Evolutionary conservation across 345 rosid species (phyloP), one percentile per base, ranked within the genome.

Genomic region (Acer yangbiense): DNA sequence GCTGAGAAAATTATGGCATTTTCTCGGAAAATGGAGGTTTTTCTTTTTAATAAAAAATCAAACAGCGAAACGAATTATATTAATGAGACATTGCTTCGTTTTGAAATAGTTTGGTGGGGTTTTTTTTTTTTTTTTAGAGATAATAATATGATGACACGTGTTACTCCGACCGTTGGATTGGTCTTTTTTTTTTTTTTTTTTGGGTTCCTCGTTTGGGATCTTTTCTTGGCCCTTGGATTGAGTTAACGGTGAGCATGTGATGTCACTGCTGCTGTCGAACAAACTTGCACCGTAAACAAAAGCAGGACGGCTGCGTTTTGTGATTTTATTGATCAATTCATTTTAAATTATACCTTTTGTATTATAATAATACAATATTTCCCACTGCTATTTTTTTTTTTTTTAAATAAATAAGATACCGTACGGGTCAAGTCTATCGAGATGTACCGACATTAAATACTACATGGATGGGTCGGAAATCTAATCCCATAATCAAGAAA

Each of bases 1-100:
- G 80, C 75, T 64, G 89, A 82, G 87, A 78, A 82, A 76, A 80
- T n/a, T 46, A 71, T 68, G 78, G 75, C 69, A 71, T 82, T 80
- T 76, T 78, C 82, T 79, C 55, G 82, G 82, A 74, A 82, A 78
- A 78, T 80, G 75, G 77, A 73, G 82, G 79, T 54, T 60, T 35
- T 68, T 73, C 39, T 64, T 39, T 39, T 67, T 62, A 43, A 9
- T 54, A 27, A 72, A 55, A 55, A 12, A 0, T 4, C 2, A 57
- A 57, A 57, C n/a, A 57, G 23, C n/a, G 6, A n/a, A 46, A 46
- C 64, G 61, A 58, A 63, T 63, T 57, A 57, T n/a, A 17, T 6
- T 46, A 23, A 44, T 13, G 1, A 0, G 27, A 63, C 14, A n/a
- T 54, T 17, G 39, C 39, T 23, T 50, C 18, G 1, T 70, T 52